Evolutionary conservation across 495 filamentous ascomycete species (phyloP).

Genomic region (Penicilliopsis zonata): DNA sequence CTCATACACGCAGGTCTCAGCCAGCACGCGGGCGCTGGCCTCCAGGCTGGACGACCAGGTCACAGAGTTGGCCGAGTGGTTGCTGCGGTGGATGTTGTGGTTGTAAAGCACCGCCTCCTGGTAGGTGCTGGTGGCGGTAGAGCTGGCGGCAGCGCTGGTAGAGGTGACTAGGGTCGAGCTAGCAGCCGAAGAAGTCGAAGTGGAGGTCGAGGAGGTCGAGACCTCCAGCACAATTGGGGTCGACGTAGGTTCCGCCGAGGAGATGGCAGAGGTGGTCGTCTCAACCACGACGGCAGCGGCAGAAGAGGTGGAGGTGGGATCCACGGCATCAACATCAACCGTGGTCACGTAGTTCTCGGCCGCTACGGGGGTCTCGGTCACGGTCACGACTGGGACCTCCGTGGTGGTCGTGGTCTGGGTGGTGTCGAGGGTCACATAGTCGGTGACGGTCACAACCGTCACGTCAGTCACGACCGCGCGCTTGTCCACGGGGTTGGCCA

Average conservation of each 20-base stretch:
- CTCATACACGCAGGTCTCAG: slow-evolving; percentile 51
- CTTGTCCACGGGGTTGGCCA: slow-evolving; percentile 45
- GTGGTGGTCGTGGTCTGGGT: slow-evolving; percentile 31
- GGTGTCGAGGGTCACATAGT: slow-evolving; percentile 44
- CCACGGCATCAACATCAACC: no score
- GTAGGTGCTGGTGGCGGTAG: slow-evolving; percentile 25
- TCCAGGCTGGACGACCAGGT: slow-evolving; percentile 52
- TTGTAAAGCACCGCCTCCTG: slow-evolving; percentile 41
- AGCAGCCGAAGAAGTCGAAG: slow-evolving; percentile 13
- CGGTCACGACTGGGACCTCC: slow-evolving; percentile 3
- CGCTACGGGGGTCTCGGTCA: slow-evolving; percentile 2
- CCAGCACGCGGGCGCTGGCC: slow-evolving; percentile 41
- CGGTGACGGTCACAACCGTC: slow-evolving; percentile 47
- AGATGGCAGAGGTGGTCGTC: slow-evolving; percentile 9
- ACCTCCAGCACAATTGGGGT: no score
- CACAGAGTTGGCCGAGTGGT: slow-evolving; percentile 59
- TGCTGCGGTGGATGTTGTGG: slow-evolving; percentile 81
- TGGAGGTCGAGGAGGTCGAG: slow-evolving; percentile 11
- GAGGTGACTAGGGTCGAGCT: slow-evolving; percentile 12
- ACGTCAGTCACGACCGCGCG: slow-evolving; percentile 42
- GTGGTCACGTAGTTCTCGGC: slow-evolving; percentile 1
- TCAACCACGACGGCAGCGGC: background rate
- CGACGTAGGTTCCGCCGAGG: slow-evolving; percentile 11
- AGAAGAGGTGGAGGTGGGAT: slow-evolving; percentile 10
- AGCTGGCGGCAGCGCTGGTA: slow-evolving; percentile 6